These are phyloP conservation scores for Colletotrichum sp. DNA, from an alignment of 2,329 filamentous ascomycete genomes.

Conservation along the genomic window DNA sequence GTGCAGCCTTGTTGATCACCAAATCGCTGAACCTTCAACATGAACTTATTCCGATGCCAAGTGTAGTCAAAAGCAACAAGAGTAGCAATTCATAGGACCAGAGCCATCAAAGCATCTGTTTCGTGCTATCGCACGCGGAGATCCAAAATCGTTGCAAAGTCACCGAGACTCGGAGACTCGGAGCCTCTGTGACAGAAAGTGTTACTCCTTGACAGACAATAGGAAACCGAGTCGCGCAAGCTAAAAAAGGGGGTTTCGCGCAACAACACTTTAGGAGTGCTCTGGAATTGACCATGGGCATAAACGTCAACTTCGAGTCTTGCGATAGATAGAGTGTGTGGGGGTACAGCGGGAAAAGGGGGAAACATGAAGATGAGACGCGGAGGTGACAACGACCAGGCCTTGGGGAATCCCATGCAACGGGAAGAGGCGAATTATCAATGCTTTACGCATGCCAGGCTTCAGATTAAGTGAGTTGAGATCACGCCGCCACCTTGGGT, in stretches of 20 bases:
- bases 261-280: background rate
- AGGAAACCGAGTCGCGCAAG: background rate
- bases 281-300: background rate
- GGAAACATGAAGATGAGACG: slow-evolving; percentile 15
- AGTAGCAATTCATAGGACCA: background rate
- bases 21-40: background rate
- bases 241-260: background rate
- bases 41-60: background rate
- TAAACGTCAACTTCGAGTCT: background rate
- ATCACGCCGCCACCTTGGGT: slow-evolving; percentile 58
- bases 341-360: background rate
- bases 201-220: background rate
- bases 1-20: background rate
- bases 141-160: background rate
- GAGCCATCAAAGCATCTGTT: background rate
- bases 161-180: background rate
- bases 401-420: background rate
- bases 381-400: background rate
- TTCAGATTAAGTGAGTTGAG: slow-evolving; percentile 67
- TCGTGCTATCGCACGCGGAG: background rate
- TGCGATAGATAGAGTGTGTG: background rate
- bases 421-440: background rate
- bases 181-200: background rate
- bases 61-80: background rate
- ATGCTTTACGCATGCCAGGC: slow-evolving; percentile 35